Evolutionary conservation across 345 rosid genomes (phyloP), one percentile per base, ranked within the genome.

Genomic region (Eucalyptus sp.): DNA sequence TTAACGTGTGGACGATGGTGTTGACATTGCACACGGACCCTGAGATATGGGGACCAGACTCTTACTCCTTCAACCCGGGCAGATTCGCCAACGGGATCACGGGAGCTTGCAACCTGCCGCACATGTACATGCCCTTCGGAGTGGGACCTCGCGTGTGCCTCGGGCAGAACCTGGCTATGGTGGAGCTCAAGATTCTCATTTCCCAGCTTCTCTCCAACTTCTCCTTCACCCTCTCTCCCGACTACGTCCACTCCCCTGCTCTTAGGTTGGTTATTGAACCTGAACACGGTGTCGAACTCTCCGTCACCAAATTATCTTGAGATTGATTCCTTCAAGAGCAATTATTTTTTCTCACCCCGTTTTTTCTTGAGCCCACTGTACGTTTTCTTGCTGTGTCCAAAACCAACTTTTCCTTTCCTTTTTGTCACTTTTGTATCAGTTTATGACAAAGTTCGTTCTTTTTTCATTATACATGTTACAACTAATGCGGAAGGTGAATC

Each of bases 161-260:
- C 4, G 95, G 94, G n/a, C 94, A 95, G 89, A 93, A 92, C 88
- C 92, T 93, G 62, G 96, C 94, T 18, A 89, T 93, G 88, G 91
- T 85, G 86, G 96, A 94, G 87, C 92, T 92, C 49, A 95, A 95
- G 89, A 86, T 94, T 9, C 86, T 94, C 4, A 41, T 92, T 2
- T 50, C 93, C 86, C 86, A 90, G 46, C 27, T 92, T 22, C 41
- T 91, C 16, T 88, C 92, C 60, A 92, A 92, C 24, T 95, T 95
- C 85, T 87, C 91, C 13, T 89, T 94, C 88, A 85, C 90, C 20
- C 68, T 94, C 18, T 94, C 94, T 11, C 91, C 92, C 2, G 66
- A 86, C 4, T 95, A 95, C 18, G 33, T 5, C 5, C 95, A 92
- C 87, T 89, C 91, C 15, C 95, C 94, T 33, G 60, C 89, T 37